These are phyloP conservation scores for Goffeauzyma gilvescens DNA, from an alignment of 768 basidiomycete genomes.

Conservation along the genomic window DNA sequence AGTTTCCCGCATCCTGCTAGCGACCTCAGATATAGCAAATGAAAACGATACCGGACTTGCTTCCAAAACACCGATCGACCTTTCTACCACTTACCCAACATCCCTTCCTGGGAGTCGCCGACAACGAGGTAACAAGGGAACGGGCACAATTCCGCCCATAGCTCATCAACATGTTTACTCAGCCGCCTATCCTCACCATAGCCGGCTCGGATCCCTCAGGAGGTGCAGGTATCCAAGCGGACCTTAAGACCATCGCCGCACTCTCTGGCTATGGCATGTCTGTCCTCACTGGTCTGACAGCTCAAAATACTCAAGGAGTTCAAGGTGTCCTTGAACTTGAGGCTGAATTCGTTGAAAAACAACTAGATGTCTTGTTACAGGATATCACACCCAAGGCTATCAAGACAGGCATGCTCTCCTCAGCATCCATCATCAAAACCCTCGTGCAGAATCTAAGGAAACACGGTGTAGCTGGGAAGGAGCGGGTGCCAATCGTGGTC, in stretches of 20 bases:
- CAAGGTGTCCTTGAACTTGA: conserved; percentile 52
- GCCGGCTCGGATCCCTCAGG: conserved; percentile 57
- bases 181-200: conserved; percentile 27
- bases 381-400: conserved; percentile 56
- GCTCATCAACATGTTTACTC: too few species aligned
- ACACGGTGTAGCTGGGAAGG: too few species aligned
- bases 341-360: conserved; percentile 51
- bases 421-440: conserved; percentile 39
- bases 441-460: too few species aligned
- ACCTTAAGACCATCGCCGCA: conserved; percentile 66
- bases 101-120: too few species aligned
- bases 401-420: conserved; percentile 79
- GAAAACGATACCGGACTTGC: too few species aligned
- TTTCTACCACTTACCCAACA: too few species aligned
- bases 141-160: too few species aligned
- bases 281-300: conserved; percentile 66
- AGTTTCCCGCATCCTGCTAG: too few species aligned
- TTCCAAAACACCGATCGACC: too few species aligned
- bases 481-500: conserved; percentile 51
- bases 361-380: conserved; percentile 42
- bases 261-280: conserved; percentile 61
- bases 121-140: too few species aligned
- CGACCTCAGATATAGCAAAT: too few species aligned
- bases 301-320: conserved; percentile 75
- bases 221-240: conserved; percentile 85